A percentile compares a stretch with the other conserved stretches of the same genome.
Conservation (phyloP, 2,329 filamentous ascomycete species). For the Fusarium sp. region DNA sequence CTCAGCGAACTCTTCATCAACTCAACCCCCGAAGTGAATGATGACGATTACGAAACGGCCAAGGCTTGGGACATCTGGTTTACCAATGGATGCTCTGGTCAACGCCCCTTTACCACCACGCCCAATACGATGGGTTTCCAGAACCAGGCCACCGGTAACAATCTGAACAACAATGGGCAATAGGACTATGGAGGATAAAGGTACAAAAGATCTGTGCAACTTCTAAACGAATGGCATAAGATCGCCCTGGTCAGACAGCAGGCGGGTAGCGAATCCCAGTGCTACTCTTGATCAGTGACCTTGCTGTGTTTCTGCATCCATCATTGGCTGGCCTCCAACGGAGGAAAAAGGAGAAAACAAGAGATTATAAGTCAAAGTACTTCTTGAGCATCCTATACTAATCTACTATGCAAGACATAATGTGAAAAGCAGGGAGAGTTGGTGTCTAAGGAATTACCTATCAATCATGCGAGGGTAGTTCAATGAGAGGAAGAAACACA, state of each 20-base stretch:
- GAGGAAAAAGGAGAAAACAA: background rate
- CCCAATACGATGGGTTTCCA: background rate
- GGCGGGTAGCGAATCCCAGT: background rate
- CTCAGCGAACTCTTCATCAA: slow-evolving; percentile 4
- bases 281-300: background rate
- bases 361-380: background rate
- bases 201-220: background rate
- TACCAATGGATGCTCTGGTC: background rate
- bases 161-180: background rate
- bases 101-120: background rate
- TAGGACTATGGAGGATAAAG: background rate
- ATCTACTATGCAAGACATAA: slow-evolving; percentile 19
- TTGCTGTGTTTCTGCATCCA: background rate
- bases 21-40: background rate
- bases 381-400: slow-evolving; percentile 20
- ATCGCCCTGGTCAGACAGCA: background rate
- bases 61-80: slow-evolving; percentile 4
- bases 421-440: slow-evolving; percentile 11
- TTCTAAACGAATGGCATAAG: background rate
- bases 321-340: background rate
- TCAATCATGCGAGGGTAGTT: slow-evolving; percentile 17
- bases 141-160: background rate
- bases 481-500: slow-evolving; percentile 13
- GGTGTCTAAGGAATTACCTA: slow-evolving; percentile 27
- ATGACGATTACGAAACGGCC: background rate